Percentiles rank a stretch among this genome's conserved stretches.
phyloP scores from a whole-genome alignment of 352 stramenopile species.

The Pseudoperonospora humuli region DNA sequence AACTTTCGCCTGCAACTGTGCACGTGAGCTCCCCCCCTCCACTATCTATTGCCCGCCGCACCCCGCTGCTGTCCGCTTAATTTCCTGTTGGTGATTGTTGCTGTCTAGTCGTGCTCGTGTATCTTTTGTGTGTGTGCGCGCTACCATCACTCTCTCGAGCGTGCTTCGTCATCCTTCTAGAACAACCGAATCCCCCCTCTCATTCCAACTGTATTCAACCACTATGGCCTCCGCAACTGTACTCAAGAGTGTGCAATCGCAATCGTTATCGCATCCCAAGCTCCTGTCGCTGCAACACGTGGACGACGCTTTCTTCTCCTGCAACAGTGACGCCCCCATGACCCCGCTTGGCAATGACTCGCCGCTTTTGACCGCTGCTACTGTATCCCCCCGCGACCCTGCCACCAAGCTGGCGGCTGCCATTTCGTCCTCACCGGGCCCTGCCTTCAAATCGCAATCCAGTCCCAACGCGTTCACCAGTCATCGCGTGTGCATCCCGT shows the following conservation, averaged over 20 bases:
- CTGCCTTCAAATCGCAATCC: conserved; percentile 7
- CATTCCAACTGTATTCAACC: conserved; percentile 1
- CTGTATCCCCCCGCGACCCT: conserved; percentile 48
- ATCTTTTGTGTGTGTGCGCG: conserved; percentile 30
- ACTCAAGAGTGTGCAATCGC: conserved; percentile 26
- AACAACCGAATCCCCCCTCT: conserved; percentile 18
- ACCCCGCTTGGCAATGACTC: conserved; percentile 31
- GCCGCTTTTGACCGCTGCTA: conserved; percentile 21
- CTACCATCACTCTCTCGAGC: conserved; percentile 23
- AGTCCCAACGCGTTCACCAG: conserved; percentile 10
- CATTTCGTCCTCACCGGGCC: background rate
- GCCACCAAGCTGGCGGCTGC: conserved; percentile 34
- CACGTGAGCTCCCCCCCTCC: conserved; percentile 22
- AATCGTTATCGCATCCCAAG: conserved; percentile 34
- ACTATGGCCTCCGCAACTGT: conserved; percentile 36
- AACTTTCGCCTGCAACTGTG: conserved; percentile 45
- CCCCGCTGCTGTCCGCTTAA: too few species aligned
- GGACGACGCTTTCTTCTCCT: conserved; percentile 26
- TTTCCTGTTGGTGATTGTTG: conserved; percentile 5
- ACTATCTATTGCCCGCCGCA: conserved; percentile 1
- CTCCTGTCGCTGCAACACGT: conserved; percentile 44
- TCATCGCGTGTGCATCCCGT: conserved; percentile 23
- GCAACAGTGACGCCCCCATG: conserved; percentile 29
- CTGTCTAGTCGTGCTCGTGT: conserved; percentile 24
- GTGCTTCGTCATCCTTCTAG: conserved; percentile 25